Base-by-base conservation (phyloP, 768 basidiomycete species). In the Rhodosporidiobolus odoratus region DNA sequence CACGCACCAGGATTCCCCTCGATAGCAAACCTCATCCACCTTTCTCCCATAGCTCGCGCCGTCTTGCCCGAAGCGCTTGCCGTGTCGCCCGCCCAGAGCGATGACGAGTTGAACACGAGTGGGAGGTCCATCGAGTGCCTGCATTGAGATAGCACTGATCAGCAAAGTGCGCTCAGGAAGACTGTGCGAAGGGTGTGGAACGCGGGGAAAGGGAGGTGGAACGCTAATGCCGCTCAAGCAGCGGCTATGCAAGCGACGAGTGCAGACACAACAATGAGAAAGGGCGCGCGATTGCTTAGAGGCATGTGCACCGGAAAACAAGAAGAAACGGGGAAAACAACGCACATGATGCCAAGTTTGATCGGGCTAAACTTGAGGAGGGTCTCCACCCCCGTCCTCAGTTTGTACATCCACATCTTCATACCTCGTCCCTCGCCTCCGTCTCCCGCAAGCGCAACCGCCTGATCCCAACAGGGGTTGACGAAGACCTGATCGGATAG, bases 401-500 rank as follows among this genome's bases (percentile, higher is more conserved):
- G 30, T 27, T 65, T 48, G 37, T 71, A 71, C 70, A 63, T 30
- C 48, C 56, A 71, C 62, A 25, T 59, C 45, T 23, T 27, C 23
- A 12, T 43, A 27, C 19, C 56, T 13, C 58, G 30, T 27, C 27
- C 30, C 25, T n/a, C 21, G 12, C 40, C 37, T 48, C 13, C 3
- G 19, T 23, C n/a, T 8, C 54, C 52, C 5, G 34, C 15, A 10
- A 67, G 47, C 16, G 62, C 43, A 8, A 52, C 56, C 1, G 68
- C 73, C 27, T 67, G 58, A 37, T 70, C 68, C 62, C 58, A 64
- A 2, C 66, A 65, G 8, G 73, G 73, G 50, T 70, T 56, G 35
- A 74, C 68, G 13, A 74, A 74, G 41, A 74, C 45, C 37, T 69
- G 61, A 48, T 74, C 73, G n/a, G 65, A 62, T 38, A 69, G 30